Evolutionary conservation across 192 early-diverging fungal species (phyloP), one percentile per base, ranked within the genome.

Genomic region (Mortierella antarctica): DNA sequence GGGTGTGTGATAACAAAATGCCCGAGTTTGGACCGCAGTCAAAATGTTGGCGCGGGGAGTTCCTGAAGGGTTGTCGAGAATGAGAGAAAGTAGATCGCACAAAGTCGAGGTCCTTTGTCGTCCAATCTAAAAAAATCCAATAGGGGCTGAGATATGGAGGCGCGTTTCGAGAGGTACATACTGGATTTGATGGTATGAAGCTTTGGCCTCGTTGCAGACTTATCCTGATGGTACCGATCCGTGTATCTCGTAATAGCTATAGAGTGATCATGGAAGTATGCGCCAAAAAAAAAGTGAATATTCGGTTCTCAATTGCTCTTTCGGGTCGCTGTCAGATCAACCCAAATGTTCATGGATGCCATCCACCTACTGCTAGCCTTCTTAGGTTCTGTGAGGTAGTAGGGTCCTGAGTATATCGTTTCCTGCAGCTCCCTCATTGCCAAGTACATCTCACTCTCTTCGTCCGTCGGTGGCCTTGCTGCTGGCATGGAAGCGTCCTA

Each of bases 331-430:
- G 42, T 15, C 13, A 61, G 59, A 61, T 42, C 44, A 61, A 10
- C 2, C 54, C 2, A 20, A 18, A 15, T n/a, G 8, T n/a, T 62
- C 46, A 53, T 10, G n/a, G 4, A 14, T 59, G 10, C 31, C 42
- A n/a, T 51, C 40, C 17, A 2, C 17, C 56, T 78, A 72, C 77
- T 65, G 4, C 70, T 53, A 4, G 77, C 48, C 55, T 71, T 79
- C 65, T 61, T 70, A 9, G 77, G 77, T 59, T 80, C 77, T 20
- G 77, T 80, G 20, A 80, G 65, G n/a, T 80, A 80, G 17, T 72
- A 80, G 23, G 77, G 51, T 15, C 77, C 68, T 1, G 65, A 46
- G 40, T 80, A 68, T 23, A 65, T 48, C n/a, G 48, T 53, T 5
- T 72, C 70, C 47, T 80, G 48, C 44, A 80, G 41, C 7, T 51